These are phyloP conservation scores for Tolypocladium nubicola DNA, from an alignment of 2,329 filamentous ascomycete genomes.

Conservation along the genomic window DNA sequence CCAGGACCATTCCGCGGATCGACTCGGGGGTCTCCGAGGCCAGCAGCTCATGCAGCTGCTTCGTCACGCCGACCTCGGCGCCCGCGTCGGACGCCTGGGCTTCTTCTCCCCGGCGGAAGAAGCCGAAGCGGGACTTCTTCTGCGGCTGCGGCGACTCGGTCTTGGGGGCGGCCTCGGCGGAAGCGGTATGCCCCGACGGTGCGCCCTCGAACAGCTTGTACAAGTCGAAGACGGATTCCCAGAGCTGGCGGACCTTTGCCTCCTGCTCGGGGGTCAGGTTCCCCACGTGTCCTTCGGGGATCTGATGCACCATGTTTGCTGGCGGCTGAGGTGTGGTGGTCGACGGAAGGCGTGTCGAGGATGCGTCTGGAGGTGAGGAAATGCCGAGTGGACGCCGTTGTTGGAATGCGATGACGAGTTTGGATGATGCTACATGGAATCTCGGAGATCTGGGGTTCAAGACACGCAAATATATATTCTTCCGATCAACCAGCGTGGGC, in stretches of 20 bases:
- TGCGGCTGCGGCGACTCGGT: constrained; percentile 47
- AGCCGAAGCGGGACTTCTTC: constrained; percentile 55
- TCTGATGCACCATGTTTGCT: background rate
- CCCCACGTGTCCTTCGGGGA: constrained; percentile 55
- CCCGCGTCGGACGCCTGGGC: constrained; percentile 8
- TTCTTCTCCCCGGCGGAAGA: constrained; percentile 57
- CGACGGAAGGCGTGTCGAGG: background rate
- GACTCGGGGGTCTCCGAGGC: constrained; percentile 67
- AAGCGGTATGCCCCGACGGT: constrained; percentile 10
- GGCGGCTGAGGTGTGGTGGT: background rate
- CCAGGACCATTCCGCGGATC: constrained; percentile 75
- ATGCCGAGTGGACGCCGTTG: background rate
- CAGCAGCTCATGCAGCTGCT: constrained; percentile 74
- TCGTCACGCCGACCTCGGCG: constrained; percentile 43
- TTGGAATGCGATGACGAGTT: background rate
- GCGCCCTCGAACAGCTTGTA: constrained; percentile 46
- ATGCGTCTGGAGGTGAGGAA: background rate
- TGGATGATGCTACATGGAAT: background rate
- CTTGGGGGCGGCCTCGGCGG: constrained; percentile 8
- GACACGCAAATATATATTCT: background rate
- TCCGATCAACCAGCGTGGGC: background rate
- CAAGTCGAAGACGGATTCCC: constrained; percentile 64
- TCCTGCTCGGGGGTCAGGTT: constrained; percentile 84
- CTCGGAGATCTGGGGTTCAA: background rate
- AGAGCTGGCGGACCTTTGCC: constrained; percentile 77